A percentile compares a stretch with the other conserved stretches of the same genome.
Evolutionary conservation across 208 protist genomes (phyloP).

Genomic region (Trypanosoma lewisi): DNA sequence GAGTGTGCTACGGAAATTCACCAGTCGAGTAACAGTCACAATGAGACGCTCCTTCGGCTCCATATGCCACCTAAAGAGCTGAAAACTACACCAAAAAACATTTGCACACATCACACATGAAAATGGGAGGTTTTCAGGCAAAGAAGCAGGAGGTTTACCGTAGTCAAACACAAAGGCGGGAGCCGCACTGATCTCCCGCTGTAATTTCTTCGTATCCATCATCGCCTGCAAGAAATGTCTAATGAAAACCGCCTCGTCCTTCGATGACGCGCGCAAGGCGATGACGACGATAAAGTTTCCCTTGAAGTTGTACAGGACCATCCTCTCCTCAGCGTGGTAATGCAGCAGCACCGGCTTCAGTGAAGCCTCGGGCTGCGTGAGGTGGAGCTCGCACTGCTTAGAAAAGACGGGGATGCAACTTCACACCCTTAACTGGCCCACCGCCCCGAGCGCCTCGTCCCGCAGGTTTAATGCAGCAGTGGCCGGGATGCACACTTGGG

Average conservation of each 20-base stretch:
- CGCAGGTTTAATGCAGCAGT: not conserved
- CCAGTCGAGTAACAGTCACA: constrained; percentile 23
- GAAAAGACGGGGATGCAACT: constrained; percentile 27
- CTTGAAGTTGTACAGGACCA: constrained; percentile 24
- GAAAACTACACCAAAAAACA: constrained; percentile 40
- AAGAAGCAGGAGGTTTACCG: constrained; percentile 12
- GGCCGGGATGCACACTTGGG: constrained; percentile 18
- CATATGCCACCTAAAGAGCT: constrained; percentile 29
- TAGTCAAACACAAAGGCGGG: constrained; percentile 31
- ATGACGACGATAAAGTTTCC: constrained; percentile 28
- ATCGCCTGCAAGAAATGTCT: constrained; percentile 29
- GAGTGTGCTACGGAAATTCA: constrained; percentile 35
- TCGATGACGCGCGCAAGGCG: constrained; percentile 9
- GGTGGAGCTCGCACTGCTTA: constrained; percentile 21
- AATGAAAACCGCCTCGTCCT: constrained; percentile 23
- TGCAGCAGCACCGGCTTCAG: constrained; percentile 22
- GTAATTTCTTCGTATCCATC: constrained; percentile 22
- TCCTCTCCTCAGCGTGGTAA: constrained; percentile 24
- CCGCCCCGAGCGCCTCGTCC: constrained; percentile 4
- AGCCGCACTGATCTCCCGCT: constrained; percentile 16
- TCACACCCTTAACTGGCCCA: constrained; percentile 18
- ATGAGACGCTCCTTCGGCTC: constrained; percentile 19
- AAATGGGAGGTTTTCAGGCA: constrained; percentile 3
- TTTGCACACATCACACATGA: not conserved
- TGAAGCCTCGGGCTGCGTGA: constrained; percentile 2